phyloP scores from a whole-genome alignment of 495 filamentous ascomycete species.

The Letharia lupina region DNA sequence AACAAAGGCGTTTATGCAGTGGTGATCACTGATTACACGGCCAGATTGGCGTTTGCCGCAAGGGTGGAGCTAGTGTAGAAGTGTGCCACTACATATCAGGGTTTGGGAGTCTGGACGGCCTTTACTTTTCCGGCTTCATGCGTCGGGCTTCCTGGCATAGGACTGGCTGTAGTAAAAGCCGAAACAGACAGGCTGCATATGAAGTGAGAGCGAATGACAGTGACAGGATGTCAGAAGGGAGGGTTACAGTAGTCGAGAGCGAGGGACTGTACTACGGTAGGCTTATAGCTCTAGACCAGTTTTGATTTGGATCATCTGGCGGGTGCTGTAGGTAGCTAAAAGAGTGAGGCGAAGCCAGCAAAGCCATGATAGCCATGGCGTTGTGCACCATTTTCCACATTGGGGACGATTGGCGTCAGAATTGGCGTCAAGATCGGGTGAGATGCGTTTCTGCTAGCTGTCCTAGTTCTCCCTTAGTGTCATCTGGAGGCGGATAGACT shows the following conservation, averaged over 20 bases:
- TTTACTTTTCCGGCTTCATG: neutral
- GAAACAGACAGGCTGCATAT: neutral
- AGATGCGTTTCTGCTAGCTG: neutral
- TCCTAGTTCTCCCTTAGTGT: neutral
- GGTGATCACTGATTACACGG: neutral
- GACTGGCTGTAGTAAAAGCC: neutral
- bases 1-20: neutral
- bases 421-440: neutral
- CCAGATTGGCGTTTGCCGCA: constrained; percentile 3
- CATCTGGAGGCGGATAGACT: constrained; percentile 4
- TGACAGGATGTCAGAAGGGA: neutral
- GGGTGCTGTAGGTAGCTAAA: neutral
- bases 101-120: neutral
- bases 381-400: constrained; percentile 6
- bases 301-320: neutral
- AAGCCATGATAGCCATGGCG: neutral
- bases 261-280: neutral
- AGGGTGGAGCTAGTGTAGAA: neutral
- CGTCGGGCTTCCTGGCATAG: neutral
- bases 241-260: neutral
- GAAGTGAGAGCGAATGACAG: neutral
- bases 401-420: neutral
- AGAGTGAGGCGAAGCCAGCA: neutral
- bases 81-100: neutral
- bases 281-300: neutral